Base-by-base conservation (phyloP, 2,329 filamentous ascomycete genomes). In the Ramichloridium luteum region DNA sequence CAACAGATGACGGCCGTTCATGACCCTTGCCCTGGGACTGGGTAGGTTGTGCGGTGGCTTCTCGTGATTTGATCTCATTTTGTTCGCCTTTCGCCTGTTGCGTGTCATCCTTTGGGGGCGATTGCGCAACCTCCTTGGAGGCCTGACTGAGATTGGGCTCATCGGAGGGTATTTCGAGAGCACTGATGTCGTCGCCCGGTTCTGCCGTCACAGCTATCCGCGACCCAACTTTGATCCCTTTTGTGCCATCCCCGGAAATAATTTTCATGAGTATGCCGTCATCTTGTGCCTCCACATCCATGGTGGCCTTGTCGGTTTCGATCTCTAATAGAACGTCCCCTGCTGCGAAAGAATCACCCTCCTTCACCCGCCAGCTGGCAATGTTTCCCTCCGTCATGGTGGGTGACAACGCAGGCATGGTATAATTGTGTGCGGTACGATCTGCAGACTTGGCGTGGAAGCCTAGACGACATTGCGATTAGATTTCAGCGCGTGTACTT, bases 341-440 rank as follows among this genome's bases (percentile, higher is more conserved):
- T 36, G 83, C 80, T 30, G 72, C 67, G 58, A 84, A 93, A 31
- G 73, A 69, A 46, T 90, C 81, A 54, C 83, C 84, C 63, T 92
- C 84, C 59, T 88, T 88, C 50, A 92, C 70, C 57, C 76, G 80
- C 84, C 84, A 93, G 39, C 61, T 72, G 28, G 80, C 72, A 51
- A 93, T 92, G 59, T 84, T 90, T 39, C 84, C 84, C 60, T 93
- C 84, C 40, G 83, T 93, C 84, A 93, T 93, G 35, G 84, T 93
- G 34, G 84, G 84, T 40, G 83, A 92, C 41, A 93, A 70, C 25
- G 84, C 84, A 15, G 84, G 84, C 85, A 93, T 93, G 34, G 76
- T 80, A 61, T 92, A 85, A 60, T 86, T 90, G 43, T 85, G 78
- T 14, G 83, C 84, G 30, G 79, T 83, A 47, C 77, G 67, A 48